Base-by-base conservation (phyloP, 352 stramenopile genomes). In the Pythium periplocum region DNA sequence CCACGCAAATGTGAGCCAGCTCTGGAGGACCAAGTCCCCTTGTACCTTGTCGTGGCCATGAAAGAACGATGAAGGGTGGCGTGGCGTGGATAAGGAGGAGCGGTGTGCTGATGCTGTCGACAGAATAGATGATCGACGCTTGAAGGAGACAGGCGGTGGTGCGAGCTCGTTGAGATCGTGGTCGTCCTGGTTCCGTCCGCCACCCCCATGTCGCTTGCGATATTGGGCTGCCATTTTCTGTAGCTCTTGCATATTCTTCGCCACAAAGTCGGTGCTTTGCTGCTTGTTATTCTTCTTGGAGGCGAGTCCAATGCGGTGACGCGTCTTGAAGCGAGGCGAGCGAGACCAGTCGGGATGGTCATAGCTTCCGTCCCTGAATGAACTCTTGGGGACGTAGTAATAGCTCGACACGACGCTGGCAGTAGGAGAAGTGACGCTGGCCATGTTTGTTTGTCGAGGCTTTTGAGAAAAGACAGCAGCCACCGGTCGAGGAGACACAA, bases 341-440 rank as follows among this genome's bases (percentile, higher is more conserved):
- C 72, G 69, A 5, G 71, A 66, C 71, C 76, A 87, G 40, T 61
- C 78, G 4, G 62, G 47, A 35, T 67, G 67, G 35, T 72, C 57
- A n/a, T 50, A 58, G 3, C 58, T 54, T 43, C 45, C 53, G 2
- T 61, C 40, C 31, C 45, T 43, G 34, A 87, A 87, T 2, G 56
- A 61, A 41, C 64, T 83, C 17, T 55, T 34, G 11, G 76, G 69
- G 4, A 69, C 55, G 60, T 72, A 87, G 53, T 85, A 87, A 42
- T 83, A 85, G 41, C 72, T 86, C 9, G 75, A 86, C 2, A 83
- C 70, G 46, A 79, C 56, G 44, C 76, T 74, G 4, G 57, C 61
- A 2, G 75, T 86, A 8, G 57, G 45, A 34, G 62, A 70, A 36
- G 67, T 53, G 32, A 73, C 55, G 36, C 59, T 26, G 8, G 56